Percentiles rank a stretch among this genome's conserved stretches.
Evolutionary conservation across 1,139 yeast species (phyloP).

Genomic region (Meyerozyma sp.): DNA sequence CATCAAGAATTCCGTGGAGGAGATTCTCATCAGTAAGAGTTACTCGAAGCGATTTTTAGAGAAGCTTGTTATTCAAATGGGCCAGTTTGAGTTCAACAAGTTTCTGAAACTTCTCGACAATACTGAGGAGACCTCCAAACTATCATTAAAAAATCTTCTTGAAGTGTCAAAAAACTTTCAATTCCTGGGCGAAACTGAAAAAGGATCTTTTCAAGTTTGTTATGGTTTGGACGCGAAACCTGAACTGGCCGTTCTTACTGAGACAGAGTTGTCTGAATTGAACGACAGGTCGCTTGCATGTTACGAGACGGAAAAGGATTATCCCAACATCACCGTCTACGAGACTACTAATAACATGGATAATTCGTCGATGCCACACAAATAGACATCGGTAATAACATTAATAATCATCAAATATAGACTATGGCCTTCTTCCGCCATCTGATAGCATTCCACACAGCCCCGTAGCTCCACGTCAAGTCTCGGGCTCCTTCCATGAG

Average conservation of each 20-base stretch:
- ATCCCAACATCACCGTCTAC: conserved; percentile 44
- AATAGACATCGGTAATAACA: neutral
- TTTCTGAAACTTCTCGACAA: conserved; percentile 19
- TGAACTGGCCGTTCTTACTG: conserved; percentile 12
- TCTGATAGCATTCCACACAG: conserved; percentile 67
- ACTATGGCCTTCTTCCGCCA: conserved; percentile 44
- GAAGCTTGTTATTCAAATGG: conserved; percentile 77
- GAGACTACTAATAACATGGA: conserved; percentile 45
- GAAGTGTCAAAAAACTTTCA: conserved; percentile 22
- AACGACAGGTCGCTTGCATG: conserved; percentile 48
- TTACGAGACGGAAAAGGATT: conserved; percentile 26
- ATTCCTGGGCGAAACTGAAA: conserved; percentile 9
- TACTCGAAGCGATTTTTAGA: conserved; percentile 76
- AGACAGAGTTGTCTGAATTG: conserved; percentile 47
- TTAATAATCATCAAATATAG: neutral
- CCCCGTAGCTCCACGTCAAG: conserved; percentile 88
- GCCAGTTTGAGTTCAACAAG: conserved; percentile 59
- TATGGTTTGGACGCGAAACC: conserved; percentile 6
- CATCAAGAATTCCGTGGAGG: conserved; percentile 76
- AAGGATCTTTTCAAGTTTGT: conserved; percentile 7
- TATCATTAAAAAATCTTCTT: conserved; percentile 21
- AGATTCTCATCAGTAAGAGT: conserved; percentile 69
- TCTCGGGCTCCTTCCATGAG: conserved; percentile 83
- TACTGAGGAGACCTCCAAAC: conserved; percentile 12
- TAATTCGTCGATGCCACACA: conserved; percentile 5